A percentile compares a stretch with the other conserved stretches of the same genome.
These are phyloP conservation scores for Trichosporon asahii DNA, from an alignment of 1,284 basidiomycete genomes.

Conservation along the genomic window DNA sequence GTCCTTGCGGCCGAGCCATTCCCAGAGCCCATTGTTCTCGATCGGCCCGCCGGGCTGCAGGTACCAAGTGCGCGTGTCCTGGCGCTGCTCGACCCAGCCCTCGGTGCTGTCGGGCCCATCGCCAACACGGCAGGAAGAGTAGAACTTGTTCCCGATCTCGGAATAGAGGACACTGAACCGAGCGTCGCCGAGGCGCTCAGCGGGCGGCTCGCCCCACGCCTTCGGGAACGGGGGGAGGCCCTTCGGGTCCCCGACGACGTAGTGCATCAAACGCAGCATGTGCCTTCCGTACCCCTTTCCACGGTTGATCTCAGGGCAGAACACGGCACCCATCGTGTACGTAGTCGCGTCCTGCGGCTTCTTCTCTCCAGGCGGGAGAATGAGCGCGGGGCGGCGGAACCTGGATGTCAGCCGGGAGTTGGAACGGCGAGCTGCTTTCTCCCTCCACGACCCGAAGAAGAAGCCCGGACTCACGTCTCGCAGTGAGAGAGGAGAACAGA, in stretches of 20 bases:
- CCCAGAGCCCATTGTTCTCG: slow-evolving; percentile 3
- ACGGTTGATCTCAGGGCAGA: slow-evolving; percentile 32
- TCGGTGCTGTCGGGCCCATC: neutral
- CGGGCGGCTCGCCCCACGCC: slow-evolving; percentile 29
- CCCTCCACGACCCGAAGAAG: too few relatives aligned
- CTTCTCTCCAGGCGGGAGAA: slow-evolving; percentile 15
- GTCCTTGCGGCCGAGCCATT: slow-evolving; percentile 11
- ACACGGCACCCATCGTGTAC: slow-evolving; percentile 42
- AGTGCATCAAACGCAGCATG: slow-evolving; percentile 37
- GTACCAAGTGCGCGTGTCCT: slow-evolving; percentile 3
- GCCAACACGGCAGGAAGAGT: slow-evolving; percentile 28
- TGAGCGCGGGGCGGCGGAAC: slow-evolving; percentile 24
- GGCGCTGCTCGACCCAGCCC: slow-evolving; percentile 13
- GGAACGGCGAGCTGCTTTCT: too few relatives aligned
- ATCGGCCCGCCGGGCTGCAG: neutral
- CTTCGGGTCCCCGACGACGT: slow-evolving; percentile 22
- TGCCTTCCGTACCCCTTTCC: slow-evolving; percentile 40
- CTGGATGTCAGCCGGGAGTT: slow-evolving; percentile 24
- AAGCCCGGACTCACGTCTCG: slow-evolving; percentile 7
- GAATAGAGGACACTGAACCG: slow-evolving; percentile 38
- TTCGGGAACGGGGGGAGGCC: slow-evolving; percentile 27
- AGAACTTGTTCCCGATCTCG: slow-evolving; percentile 38
- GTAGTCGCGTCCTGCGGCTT: slow-evolving; percentile 21
- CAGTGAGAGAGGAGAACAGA: slow-evolving; percentile 17
- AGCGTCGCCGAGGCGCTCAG: slow-evolving; percentile 9